These are phyloP conservation scores for Adansonia madagascariensis DNA, from an alignment of 441 rosid genomes.

Conservation along the genomic window DNA sequence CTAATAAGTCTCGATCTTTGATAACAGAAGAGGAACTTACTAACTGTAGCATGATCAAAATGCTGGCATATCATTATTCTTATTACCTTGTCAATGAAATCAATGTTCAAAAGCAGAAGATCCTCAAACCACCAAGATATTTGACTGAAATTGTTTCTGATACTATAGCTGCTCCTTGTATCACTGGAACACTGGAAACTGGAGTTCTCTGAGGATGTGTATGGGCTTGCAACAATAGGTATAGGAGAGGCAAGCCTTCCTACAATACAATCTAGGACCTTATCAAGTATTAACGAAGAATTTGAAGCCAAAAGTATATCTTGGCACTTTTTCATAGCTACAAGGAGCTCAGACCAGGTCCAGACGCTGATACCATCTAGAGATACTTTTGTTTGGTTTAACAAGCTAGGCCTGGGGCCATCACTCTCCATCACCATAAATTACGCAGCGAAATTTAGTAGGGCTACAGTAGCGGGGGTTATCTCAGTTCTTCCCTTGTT, in stretches of 20 bases:
- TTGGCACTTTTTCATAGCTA: slow-evolving; percentile 53
- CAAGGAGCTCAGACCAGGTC: slow-evolving; percentile 61
- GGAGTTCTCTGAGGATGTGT: slow-evolving; percentile 38
- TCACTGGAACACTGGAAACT: slow-evolving; percentile 40
- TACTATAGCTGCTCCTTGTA: slow-evolving; percentile 37
- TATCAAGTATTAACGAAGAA: slow-evolving; percentile 40
- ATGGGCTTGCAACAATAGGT: slow-evolving; percentile 39
- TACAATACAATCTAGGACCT: slow-evolving; percentile 38
- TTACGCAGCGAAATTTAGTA: slow-evolving; percentile 43
- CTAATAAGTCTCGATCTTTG: slow-evolving; percentile 35
- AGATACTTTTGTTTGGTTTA: slow-evolving; percentile 37
- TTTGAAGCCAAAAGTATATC: slow-evolving; percentile 32
- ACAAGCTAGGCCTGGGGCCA: slow-evolving; percentile 25
- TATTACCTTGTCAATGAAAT: slow-evolving; percentile 38
- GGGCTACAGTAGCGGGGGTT: slow-evolving; percentile 42
- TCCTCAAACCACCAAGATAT: slow-evolving; percentile 55
- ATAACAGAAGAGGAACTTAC: slow-evolving; percentile 49
- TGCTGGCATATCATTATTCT: slow-evolving; percentile 37
- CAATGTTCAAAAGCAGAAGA: slow-evolving; percentile 44
- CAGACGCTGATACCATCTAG: slow-evolving; percentile 49
- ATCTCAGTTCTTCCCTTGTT: slow-evolving; percentile 43
- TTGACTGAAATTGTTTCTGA: slow-evolving; percentile 28
- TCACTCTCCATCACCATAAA: slow-evolving; percentile 50
- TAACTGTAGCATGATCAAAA: slow-evolving; percentile 38
- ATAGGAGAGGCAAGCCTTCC: slow-evolving; percentile 39